phyloP scores from a whole-genome alignment of 2,329 filamentous ascomycete genomes.

The Macrophomina tecta region DNA sequence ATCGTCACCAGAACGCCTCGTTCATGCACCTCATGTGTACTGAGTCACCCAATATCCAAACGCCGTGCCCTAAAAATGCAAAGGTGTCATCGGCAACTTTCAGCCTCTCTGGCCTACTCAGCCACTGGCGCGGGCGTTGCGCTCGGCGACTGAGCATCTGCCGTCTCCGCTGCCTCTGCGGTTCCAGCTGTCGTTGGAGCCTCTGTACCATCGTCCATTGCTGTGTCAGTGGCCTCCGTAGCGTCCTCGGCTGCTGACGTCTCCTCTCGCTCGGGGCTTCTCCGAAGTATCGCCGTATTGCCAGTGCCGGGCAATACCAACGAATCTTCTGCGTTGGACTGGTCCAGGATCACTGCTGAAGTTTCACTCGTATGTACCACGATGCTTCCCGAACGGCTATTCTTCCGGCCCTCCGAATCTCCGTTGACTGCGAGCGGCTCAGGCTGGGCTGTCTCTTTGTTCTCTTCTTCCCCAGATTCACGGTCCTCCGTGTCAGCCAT shows the following conservation, averaged over 20 bases:
- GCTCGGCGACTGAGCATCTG: not conserved
- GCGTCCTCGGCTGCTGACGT: not conserved
- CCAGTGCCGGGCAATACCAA: constrained; percentile 18
- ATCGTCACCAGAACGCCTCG: constrained; percentile 7
- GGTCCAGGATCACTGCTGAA: constrained; percentile 18
- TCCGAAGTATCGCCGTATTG: constrained; percentile 16
- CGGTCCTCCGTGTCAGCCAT: constrained; percentile 22
- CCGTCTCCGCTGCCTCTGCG: not conserved
- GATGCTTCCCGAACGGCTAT: not conserved
- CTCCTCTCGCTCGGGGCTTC: constrained; percentile 6
- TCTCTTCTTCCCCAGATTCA: constrained; percentile 10
- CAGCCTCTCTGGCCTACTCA: not conserved
- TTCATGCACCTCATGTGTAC: constrained; percentile 1
- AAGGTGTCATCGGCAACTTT: not conserved
- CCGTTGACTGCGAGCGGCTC: not conserved
- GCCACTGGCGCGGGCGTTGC: not conserved
- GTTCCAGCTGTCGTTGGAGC: not conserved
- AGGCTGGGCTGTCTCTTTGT: not conserved
- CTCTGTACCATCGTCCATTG: not conserved
- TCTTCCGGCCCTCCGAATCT: not conserved
- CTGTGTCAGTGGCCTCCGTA: not conserved
- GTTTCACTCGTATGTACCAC: constrained; percentile 21
- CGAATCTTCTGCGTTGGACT: constrained; percentile 1
- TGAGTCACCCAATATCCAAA: not conserved
- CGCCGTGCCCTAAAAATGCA: constrained; percentile 4